Evolutionary conservation across 2,329 filamentous ascomycete species (phyloP), one percentile per base, ranked within the genome.

Genomic region (Ilyonectria sp.): DNA sequence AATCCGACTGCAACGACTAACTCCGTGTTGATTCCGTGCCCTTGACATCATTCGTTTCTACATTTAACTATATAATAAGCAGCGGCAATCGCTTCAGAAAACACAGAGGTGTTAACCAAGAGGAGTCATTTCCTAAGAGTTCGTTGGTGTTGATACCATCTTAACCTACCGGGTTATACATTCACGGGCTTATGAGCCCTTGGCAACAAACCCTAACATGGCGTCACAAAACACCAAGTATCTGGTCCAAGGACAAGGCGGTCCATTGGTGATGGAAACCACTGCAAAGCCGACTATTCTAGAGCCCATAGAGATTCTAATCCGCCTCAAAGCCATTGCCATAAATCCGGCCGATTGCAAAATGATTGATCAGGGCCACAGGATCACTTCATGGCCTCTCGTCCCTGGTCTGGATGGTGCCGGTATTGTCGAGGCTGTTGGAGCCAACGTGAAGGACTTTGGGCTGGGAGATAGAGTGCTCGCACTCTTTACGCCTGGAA

Each of bases 301-400:
- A 7, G 46, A 52, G 9, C 17, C 57, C 1, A 43, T 9, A 6
- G 46, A 52, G 10, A 46, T 60, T 2, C 6, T 60, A 11, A 52
- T 60, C n/a, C 57, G 33, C 44, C n/a, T 60, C 15, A 40, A 60
- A 10, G 21, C 46, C 4, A 50, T 60, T 11, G 57, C 57, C 3
- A 60, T 60, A 15, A 60, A 60, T 6, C 57, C 57, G 9, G 57
- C 57, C 13, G 57, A 60, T n/a, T 60, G 57, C 17, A 60, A 60
- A 29, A 60, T 60, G 57, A 50, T 60, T 50, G 47, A 60, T 13
- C 31, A 43, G 6, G 57, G 57, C 10, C 46, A 60, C 19, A 60
- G 57, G 31, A n/a, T 47, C 10, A 35, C 46, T 3, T 52, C 57
- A 2, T 60, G 46, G 57, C 57, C 57, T 52, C 57, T 60, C 7